Conservation (phyloP, 306 rosid genomes). For the Abrus pulchellus region DNA sequence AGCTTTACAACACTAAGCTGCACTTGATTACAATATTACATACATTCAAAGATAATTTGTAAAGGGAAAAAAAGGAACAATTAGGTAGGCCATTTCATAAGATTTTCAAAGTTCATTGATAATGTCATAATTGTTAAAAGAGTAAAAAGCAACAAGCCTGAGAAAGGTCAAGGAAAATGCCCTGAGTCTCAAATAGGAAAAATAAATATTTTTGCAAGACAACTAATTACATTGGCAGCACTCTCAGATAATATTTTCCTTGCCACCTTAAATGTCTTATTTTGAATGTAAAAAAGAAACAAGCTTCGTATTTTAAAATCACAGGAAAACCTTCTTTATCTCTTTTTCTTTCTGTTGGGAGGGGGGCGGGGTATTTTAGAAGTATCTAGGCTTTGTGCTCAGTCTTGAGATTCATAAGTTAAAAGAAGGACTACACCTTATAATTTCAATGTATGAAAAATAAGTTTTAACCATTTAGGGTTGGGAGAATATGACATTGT, state of each 20-base stretch:
- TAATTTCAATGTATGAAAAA: slow-evolving; percentile 26
- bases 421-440: background rate
- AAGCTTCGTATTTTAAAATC: slow-evolving; percentile 13
- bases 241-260: slow-evolving; percentile 12
- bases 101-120: slow-evolving; percentile 11
- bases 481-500: slow-evolving; percentile 8
- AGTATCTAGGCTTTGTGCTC: background rate
- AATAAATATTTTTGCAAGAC: slow-evolving; percentile 4
- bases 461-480: background rate
- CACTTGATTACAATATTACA: slow-evolving; percentile 19
- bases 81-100: background rate
- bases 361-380: background rate
- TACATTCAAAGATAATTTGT: background rate
- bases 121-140: slow-evolving; percentile 7
- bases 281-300: slow-evolving; percentile 28
- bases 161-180: slow-evolving; percentile 16
- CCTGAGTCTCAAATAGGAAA: background rate
- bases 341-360: background rate
- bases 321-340: background rate
- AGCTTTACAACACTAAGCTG: slow-evolving; percentile 16
- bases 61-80: background rate
- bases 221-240: slow-evolving; percentile 10
- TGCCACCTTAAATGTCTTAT: background rate
- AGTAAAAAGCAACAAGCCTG: background rate
- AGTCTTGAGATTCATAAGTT: background rate